Base-by-base conservation (phyloP, 164 flowering plant species). In the Annona squamosa region DNA sequence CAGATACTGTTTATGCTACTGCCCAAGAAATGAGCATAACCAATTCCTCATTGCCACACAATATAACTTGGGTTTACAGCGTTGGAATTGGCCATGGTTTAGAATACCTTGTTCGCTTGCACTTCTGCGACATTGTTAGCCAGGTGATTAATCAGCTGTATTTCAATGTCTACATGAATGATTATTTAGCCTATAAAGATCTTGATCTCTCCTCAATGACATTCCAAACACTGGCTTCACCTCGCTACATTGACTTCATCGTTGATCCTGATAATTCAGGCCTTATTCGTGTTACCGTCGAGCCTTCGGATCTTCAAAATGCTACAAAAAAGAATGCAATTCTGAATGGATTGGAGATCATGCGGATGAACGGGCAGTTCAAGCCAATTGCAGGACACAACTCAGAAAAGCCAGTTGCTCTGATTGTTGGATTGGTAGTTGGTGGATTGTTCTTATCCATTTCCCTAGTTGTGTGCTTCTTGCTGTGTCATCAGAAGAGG, bases 121-220 rank as follows among this genome's bases (percentile, higher is more conserved):
- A 93, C 83, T 90, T 93, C 76, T 90, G 95, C 73, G 98, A 93
- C 75, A 81, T 93, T 61, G 92, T 91, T 48, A 93, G 98, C 72
- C 1, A 52, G 10, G 78, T 84, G 1, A 82, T 86, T 67, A 72
- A 82, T 52, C 75, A 78, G 80, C 80, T 93, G 43, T 90, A 86
- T 74, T 91, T 93, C 81, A 69, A 87, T 79, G 89, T 93, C 62
- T 93, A 82, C 66, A 84, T 93, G 72, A 85, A 91, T 42, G 87
- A 76, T 2, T 75, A 77, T 63, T 56, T 73, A 68, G 97, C 88
- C 0, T 80, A 77, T 65, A 74, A 78, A 57, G 88, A 88, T 72
- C 75, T 93, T 5, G 95, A 93, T 82, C 79, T 93, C 74, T 88
- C 97, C 6, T 1, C 72, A 1, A 79, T 82, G 18, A 73, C 90